Conservation (phyloP, 345 rosid genomes). For the Lepidium didymum region DNA sequence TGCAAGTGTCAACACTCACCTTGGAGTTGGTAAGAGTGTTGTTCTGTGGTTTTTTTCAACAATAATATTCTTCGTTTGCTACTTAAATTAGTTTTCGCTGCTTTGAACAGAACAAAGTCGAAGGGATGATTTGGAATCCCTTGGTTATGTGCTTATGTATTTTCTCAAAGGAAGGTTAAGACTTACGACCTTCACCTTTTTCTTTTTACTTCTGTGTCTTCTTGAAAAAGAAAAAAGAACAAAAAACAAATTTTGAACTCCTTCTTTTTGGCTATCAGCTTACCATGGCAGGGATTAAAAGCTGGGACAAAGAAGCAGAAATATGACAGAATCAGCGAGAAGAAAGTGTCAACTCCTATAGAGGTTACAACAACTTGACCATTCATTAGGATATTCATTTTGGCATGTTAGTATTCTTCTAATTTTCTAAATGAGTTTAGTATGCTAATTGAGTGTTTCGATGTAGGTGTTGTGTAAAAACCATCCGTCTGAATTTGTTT, state of each 20-base stretch:
- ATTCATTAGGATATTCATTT: not conserved
- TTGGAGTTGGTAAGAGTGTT: constrained; percentile 56
- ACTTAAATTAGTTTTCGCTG: not conserved
- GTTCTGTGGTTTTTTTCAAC: constrained; percentile 3
- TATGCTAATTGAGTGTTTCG: not conserved
- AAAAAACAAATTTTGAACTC: not conserved
- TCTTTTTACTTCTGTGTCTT: not conserved
- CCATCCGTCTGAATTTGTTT: constrained; percentile 59
- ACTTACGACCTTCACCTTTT: not conserved
- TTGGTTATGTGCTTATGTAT: constrained; percentile 88
- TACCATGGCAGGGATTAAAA: constrained; percentile 86
- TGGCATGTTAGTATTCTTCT: not conserved
- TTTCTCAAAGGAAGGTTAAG: constrained; percentile 74
- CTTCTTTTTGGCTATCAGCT: constrained; percentile 33
- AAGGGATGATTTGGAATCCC: constrained; percentile 88
- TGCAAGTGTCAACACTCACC: constrained; percentile 86
- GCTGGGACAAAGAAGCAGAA: constrained; percentile 92
- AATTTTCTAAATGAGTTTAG: not conserved
- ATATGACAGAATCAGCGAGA: constrained; percentile 77
- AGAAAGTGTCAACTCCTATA: constrained; percentile 74
- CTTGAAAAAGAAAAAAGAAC: no score
- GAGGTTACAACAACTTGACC: constrained; percentile 45
- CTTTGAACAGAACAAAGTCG: constrained; percentile 71
- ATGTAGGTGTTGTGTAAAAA: constrained; percentile 62
- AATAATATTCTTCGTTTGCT: not conserved